Conservation (phyloP, 1,139 yeast genomes). For the Blastobotrys raffinosifermentans region DNA sequence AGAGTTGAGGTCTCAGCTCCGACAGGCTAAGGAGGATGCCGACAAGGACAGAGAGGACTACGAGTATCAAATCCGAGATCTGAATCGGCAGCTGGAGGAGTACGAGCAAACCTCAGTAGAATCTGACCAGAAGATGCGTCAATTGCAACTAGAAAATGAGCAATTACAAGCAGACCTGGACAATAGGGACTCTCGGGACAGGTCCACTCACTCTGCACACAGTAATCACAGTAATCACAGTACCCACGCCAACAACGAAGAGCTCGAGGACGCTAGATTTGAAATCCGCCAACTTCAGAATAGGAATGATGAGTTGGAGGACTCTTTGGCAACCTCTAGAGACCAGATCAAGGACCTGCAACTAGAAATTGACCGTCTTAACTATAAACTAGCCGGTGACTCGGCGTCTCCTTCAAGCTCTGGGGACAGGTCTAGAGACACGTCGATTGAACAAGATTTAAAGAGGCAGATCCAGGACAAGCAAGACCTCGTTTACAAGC, state of each 20-base stretch:
- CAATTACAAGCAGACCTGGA: background rate
- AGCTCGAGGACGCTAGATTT: constrained; percentile 9
- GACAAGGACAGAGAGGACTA: constrained; percentile 10
- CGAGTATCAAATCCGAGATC: constrained; percentile 8
- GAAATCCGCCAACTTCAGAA: constrained; percentile 7
- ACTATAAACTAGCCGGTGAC: too few relatives aligned
- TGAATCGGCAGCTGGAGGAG: constrained; percentile 6
- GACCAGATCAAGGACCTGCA: too few relatives aligned
- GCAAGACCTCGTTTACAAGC: background rate
- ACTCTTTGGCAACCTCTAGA: background rate
- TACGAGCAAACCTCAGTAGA: constrained; percentile 2
- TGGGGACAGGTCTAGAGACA: background rate
- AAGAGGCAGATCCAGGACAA: background rate
- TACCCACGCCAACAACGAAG: constrained; percentile 1
- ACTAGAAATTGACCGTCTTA: too few relatives aligned
- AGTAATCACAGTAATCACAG: background rate
- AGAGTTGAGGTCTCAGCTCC: constrained; percentile 6
- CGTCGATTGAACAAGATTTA: background rate
- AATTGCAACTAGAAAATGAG: constrained; percentile 1
- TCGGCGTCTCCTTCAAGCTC: too few relatives aligned
- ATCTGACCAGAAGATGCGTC: constrained; percentile 4
- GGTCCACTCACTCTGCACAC: too few relatives aligned
- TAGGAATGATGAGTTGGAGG: background rate
- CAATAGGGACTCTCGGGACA: constrained; percentile 8
- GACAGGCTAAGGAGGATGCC: constrained; percentile 4